Evolutionary conservation across 1,284 basidiomycete species (phyloP), one percentile per base, ranked within the genome.

Genomic region (Malassezia obtusa): DNA sequence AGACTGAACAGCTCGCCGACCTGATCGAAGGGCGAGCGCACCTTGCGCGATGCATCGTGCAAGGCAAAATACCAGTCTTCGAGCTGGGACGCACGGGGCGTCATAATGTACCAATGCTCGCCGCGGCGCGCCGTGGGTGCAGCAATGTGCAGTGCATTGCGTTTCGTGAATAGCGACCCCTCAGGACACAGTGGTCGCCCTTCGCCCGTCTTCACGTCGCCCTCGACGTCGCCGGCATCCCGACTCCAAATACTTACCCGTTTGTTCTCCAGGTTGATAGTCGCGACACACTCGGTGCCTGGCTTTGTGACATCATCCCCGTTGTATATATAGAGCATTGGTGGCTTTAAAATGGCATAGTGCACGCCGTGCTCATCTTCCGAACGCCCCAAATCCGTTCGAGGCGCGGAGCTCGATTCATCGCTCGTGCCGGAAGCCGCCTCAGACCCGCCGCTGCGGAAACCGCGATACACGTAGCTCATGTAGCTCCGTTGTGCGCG

Each of bases 51-150:
- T 77, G 84, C 75, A 48, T 87, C 83, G n/a, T 90, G 75, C 45
- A 96, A 79, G 0, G 88, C 80, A 43, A 90, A 79, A 73, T 94
- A 95, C 90, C 91, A 96, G 74, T 96, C 90, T 76, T 96, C 79
- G 64, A 78, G 76, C 48, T 71, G 25, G 24, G 55, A 60, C 37
- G 68, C 65, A 57, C 60, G 64, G 38, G 64, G 65, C 45, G 65
- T 62, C 44, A 74, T 71, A 31, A 74, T 43, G 57, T 68, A 74
- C 70, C 70, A 74, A 39, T 72, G 62, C 15, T 62, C 43, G 12
- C 35, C 35, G 31, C 45, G 22, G 12, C 22, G 31, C 25, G 21
- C 15, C 14, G 54, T 30, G 35, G 48, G 26, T 45, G 49, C 35
- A 41, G 19, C 59, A 45, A 72, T 65, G 40, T 65, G 63, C 12